Percentiles rank a stretch among this genome's conserved stretches.
Conservation (phyloP, 495 filamentous ascomycete genomes). For the Podospora conica region DNA sequence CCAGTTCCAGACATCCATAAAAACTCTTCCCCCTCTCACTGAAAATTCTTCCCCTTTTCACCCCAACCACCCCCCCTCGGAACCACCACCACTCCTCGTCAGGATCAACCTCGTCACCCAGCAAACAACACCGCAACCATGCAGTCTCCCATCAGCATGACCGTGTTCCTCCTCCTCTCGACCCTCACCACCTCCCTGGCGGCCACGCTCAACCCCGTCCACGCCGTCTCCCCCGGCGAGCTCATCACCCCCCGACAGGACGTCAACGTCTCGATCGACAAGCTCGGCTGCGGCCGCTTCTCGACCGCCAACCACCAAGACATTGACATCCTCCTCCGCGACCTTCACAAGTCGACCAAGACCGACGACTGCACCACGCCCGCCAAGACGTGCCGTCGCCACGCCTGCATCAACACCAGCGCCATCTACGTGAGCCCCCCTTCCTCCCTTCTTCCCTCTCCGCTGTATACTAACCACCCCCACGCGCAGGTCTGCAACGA, state of each 20-base stretch:
- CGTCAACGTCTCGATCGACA: background rate
- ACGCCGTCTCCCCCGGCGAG: background rate
- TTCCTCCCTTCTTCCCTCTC: background rate
- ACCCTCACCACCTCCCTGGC: background rate
- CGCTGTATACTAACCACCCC: background rate
- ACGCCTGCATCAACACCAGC: constrained; percentile 9
- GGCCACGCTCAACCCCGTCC: background rate
- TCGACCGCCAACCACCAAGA: constrained; percentile 1
- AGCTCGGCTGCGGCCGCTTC: constrained; percentile 12
- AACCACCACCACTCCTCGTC: background rate
- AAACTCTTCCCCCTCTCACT: background rate
- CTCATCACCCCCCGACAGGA: too few relatives aligned
- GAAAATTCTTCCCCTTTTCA: too few relatives aligned
- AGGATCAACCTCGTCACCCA: background rate
- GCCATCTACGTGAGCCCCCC: background rate
- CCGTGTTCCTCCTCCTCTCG: background rate
- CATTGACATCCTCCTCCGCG: background rate
- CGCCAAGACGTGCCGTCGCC: constrained; percentile 10
- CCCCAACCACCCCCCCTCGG: background rate
- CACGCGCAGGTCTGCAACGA: constrained; percentile 16
- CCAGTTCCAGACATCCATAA: too few relatives aligned
- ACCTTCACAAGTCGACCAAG: background rate
- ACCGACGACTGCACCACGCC: constrained; percentile 3
- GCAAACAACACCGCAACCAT: background rate
- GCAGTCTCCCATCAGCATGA: background rate